A percentile compares a stretch with the other conserved stretches of the same genome.
These are phyloP conservation scores for Nakazawaea laoshanensis DNA, from an alignment of 805 yeast species.

Conservation along the genomic window DNA sequence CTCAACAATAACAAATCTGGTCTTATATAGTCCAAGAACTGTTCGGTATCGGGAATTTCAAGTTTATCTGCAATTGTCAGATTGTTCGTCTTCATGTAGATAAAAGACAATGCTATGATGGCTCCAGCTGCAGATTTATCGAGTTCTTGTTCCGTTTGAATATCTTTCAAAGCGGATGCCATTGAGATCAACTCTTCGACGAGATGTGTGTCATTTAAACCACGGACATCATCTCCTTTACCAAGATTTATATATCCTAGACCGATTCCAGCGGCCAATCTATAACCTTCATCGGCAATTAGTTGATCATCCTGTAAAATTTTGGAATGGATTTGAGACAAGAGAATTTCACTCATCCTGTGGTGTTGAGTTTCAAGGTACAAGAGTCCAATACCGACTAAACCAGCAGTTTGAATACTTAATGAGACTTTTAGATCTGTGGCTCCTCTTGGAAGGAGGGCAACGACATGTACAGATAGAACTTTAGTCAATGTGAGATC, in stretches of 20 bases:
- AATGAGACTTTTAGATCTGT: conserved; percentile 78
- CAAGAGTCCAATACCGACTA: conserved; percentile 82
- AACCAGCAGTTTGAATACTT: conserved; percentile 84
- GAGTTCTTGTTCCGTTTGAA: conserved; percentile 45
- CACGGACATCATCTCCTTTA: conserved; percentile 53
- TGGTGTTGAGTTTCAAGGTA: conserved; percentile 74
- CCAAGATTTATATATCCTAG: conserved; percentile 82
- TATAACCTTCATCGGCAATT: conserved; percentile 67
- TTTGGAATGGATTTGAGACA: conserved; percentile 57
- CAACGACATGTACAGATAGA: conserved; percentile 86
- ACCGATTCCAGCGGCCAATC: conserved; percentile 83
- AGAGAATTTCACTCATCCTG: conserved; percentile 73
- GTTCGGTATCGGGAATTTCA: conserved; percentile 49
- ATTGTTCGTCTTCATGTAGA: conserved; percentile 63
- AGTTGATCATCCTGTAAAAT: conserved; percentile 46
- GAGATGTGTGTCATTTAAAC: conserved; percentile 54
- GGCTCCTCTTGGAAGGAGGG: conserved; percentile 85
- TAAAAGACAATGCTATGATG: conserved; percentile 63
- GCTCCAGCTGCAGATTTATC: conserved; percentile 72
- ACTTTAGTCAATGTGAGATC: conserved; percentile 85
- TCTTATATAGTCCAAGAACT: conserved; percentile 58
- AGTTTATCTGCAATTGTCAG: conserved; percentile 51
- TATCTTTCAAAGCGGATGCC: conserved; percentile 55
- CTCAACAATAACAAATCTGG: conserved; percentile 72
- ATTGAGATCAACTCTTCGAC: conserved; percentile 50